These are phyloP conservation scores for Elaeis oleifera DNA, from an alignment of 202 grass and related monocot genomes.

Conservation along the genomic window DNA sequence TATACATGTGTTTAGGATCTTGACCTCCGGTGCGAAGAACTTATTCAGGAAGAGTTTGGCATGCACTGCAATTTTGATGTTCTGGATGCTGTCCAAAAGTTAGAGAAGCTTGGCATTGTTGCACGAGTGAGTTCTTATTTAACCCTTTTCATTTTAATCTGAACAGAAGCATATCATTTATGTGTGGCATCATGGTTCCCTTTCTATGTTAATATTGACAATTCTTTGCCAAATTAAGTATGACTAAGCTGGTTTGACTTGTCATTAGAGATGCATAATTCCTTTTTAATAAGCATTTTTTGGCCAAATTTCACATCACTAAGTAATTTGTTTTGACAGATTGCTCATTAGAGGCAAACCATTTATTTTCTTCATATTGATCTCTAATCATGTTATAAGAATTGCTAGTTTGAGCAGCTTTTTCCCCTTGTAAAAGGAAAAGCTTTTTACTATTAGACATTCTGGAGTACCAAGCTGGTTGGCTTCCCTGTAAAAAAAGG, in stretches of 20 bases:
- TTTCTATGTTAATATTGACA: no score
- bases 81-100: constrained; percentile 78
- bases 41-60: constrained; percentile 90
- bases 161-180: neutral
- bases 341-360: no score
- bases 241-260: no score
- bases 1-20: constrained; percentile 41
- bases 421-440: neutral
- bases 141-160: constrained; percentile 10
- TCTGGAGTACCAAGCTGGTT: no score
- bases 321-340: no score
- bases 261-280: no score
- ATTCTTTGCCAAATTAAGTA: no score
- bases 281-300: no score
- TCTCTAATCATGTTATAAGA: no score
- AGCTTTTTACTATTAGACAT: neutral
- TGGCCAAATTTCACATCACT: no score
- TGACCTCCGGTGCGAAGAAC: constrained; percentile 85
- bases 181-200: neutral
- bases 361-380: no score
- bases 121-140: constrained; percentile 55
- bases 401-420: neutral
- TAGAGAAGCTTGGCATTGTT: constrained; percentile 88
- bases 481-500: no score
- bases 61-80: constrained; percentile 95